Percentiles rank a stretch among this genome's conserved stretches.
Conservation (phyloP, 345 rosid species). For the Sonneratia alba region DNA sequence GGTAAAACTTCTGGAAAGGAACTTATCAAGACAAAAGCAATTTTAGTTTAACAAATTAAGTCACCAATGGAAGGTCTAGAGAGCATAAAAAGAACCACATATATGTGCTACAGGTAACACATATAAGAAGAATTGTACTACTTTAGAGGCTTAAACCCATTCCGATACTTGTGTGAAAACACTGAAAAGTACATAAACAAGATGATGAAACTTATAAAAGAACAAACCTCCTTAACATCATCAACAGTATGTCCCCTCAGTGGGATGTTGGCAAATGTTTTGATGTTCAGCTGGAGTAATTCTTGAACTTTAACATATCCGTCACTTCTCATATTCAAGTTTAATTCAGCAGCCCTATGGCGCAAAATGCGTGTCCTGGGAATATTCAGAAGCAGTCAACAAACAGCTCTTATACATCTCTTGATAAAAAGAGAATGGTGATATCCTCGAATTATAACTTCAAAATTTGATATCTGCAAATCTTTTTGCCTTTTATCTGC, state of each 20-base stretch:
- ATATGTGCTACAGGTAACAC: background rate
- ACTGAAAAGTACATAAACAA: background rate
- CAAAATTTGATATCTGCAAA: background rate
- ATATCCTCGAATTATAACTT: background rate
- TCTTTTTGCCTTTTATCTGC: background rate
- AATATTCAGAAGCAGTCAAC: constrained; percentile 31
- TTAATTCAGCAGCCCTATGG: constrained; percentile 69
- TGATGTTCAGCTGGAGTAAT: constrained; percentile 54
- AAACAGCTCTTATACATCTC: background rate
- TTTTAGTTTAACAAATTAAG: background rate
- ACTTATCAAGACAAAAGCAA: background rate
- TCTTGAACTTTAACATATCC: constrained; percentile 78
- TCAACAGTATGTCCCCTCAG: constrained; percentile 60
- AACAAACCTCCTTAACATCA: constrained; percentile 67
- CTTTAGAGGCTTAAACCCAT: background rate
- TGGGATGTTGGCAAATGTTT: constrained; percentile 58
- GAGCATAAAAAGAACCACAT: background rate
- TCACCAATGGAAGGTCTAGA: background rate
- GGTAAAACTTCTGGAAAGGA: background rate
- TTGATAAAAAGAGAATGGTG: background rate
- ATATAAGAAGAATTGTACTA: background rate
- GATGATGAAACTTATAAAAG: background rate
- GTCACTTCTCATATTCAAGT: constrained; percentile 62
- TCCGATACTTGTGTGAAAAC: background rate
- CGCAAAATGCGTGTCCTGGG: constrained; percentile 69